Conservation (phyloP, 2,329 filamentous ascomycete species). For the Clonostachys rhizophaga region DNA sequence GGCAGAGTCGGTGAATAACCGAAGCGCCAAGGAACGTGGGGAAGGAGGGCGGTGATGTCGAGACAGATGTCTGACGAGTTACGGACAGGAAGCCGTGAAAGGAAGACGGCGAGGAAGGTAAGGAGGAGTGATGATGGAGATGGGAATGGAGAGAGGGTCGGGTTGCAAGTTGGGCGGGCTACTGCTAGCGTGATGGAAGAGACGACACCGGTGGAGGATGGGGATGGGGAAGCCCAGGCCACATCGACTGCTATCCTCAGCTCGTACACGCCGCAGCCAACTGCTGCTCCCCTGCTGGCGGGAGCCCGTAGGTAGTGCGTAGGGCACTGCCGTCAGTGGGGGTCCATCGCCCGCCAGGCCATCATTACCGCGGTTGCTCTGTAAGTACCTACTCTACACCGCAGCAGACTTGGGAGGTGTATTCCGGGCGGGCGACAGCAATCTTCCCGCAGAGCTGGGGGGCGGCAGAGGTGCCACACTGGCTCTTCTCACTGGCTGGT, state of each 20-base stretch:
- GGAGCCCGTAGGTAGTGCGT: no score
- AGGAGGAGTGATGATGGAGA: constrained; percentile 27
- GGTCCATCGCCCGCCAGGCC: no score
- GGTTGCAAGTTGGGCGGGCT: constrained; percentile 1
- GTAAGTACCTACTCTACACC: no score
- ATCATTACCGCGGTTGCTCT: no score
- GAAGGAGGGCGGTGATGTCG: constrained; percentile 8
- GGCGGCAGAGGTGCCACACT: no score
- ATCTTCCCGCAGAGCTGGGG: no score
- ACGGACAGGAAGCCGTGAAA: background rate
- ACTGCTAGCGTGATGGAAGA: constrained; percentile 4
- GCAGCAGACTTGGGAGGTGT: no score
- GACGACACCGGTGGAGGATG: constrained; percentile 11
- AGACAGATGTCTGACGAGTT: background rate
- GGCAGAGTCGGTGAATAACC: constrained; percentile 6
- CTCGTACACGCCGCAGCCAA: no score
- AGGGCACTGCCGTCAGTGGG: no score
- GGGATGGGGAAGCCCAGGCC: constrained; percentile 4
- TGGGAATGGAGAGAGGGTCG: constrained; percentile 2
- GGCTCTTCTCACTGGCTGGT: no score
- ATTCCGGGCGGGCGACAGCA: no score
- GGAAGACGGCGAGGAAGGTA: constrained; percentile 18
- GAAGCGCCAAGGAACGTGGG: constrained; percentile 11
- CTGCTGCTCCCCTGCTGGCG: no score
- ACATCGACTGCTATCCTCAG: background rate